Conservation (phyloP, 805 yeast genomes). For the Suhomyces xylopsoci region DNA sequence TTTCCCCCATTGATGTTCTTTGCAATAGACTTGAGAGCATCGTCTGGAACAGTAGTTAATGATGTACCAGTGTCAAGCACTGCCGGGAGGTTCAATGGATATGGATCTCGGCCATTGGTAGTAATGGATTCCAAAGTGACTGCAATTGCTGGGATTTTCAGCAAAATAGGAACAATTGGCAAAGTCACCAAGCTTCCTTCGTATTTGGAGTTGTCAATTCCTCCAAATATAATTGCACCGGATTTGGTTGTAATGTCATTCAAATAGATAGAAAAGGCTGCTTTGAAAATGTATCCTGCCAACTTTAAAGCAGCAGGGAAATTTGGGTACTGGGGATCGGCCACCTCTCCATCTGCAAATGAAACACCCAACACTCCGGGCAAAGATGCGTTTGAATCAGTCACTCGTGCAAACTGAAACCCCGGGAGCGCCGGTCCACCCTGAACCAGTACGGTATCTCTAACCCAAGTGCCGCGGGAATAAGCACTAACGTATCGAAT, state of each 20-base stretch:
- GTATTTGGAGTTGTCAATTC: constrained; percentile 25
- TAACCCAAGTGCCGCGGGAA: constrained; percentile 7
- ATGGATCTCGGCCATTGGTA: constrained; percentile 8
- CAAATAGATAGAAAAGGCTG: constrained; percentile 25
- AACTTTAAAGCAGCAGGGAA: constrained; percentile 21
- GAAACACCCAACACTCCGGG: constrained; percentile 12
- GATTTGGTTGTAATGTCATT: constrained; percentile 13
- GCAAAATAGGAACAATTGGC: constrained; percentile 1
- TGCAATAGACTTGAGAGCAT: background rate
- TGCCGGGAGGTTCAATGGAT: background rate
- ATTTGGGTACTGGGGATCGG: constrained; percentile 5
- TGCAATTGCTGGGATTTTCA: background rate
- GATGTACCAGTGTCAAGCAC: constrained; percentile 10
- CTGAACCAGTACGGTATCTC: constrained; percentile 5
- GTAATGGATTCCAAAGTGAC: background rate
- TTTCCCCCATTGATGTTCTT: background rate
- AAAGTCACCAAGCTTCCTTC: constrained; percentile 13
- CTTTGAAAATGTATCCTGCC: constrained; percentile 24
- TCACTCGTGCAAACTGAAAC: constrained; percentile 9
- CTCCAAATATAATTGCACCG: constrained; percentile 30
- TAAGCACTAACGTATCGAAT: constrained; percentile 4
- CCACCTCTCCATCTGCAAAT: background rate
- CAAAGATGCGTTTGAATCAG: constrained; percentile 5
- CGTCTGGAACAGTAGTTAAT: constrained; percentile 5
- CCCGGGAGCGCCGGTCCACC: constrained; percentile 7